A percentile compares a stretch with the other conserved stretches of the same genome.
Conservation (phyloP, 495 filamentous ascomycete species). For the Lophium mytilinum region DNA sequence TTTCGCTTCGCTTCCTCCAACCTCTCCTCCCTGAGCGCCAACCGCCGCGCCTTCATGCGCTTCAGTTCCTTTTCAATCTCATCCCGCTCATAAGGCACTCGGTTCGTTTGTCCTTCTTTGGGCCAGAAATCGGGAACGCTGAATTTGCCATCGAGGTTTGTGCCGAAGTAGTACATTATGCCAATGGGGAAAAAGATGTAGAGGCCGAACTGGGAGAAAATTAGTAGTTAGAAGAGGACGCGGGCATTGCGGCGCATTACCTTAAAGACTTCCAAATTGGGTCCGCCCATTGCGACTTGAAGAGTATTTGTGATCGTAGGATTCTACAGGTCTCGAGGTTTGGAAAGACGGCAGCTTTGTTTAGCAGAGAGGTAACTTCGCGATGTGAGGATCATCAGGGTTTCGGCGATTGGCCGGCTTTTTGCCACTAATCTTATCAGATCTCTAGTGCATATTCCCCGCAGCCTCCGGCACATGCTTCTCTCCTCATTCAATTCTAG, state of each 20-base stretch:
- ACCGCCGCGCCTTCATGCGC: conserved; percentile 19
- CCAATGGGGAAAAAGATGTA: conserved; percentile 98
- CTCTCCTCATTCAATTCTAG: too few relatives aligned
- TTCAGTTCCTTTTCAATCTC: conserved; percentile 46
- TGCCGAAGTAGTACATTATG: conserved; percentile 99
- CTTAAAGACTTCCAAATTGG: conserved; percentile 95
- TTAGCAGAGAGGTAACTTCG: too few relatives aligned
- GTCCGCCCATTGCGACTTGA: conserved; percentile 55
- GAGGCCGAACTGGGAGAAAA: conserved; percentile 68
- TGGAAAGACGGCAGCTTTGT: too few relatives aligned
- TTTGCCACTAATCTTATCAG: too few relatives aligned
- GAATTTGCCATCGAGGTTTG: conserved; percentile 92
- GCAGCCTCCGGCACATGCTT: too few relatives aligned
- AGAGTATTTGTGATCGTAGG: too few relatives aligned
- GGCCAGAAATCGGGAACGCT: conserved; percentile 90
- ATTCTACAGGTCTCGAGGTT: too few relatives aligned
- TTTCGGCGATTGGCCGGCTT: too few relatives aligned
- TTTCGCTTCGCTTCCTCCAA: conserved; percentile 9
- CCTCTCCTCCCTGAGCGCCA: conserved; percentile 13
- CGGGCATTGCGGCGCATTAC: conserved; percentile 40
- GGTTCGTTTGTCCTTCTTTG: conserved; percentile 72
- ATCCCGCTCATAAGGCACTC: conserved; percentile 78
- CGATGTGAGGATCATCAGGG: too few relatives aligned
- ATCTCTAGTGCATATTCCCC: too few relatives aligned
- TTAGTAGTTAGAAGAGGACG: neutral